Conservation (phyloP, 2,329 filamentous ascomycete genomes). For the Paraconiothyrium brasiliense region DNA sequence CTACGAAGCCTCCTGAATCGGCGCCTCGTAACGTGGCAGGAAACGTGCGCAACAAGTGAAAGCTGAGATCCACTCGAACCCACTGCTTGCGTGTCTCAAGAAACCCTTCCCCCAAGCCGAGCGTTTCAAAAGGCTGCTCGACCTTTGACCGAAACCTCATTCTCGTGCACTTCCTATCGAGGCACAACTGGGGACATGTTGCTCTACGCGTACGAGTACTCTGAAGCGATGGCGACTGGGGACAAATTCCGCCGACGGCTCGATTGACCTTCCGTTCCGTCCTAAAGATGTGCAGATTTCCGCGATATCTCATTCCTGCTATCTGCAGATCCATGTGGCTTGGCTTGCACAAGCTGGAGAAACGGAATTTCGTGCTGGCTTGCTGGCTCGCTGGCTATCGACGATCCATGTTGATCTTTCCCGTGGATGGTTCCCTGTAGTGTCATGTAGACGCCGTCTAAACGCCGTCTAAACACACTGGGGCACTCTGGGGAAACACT, state of each 20-base stretch:
- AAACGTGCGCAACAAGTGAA: neutral
- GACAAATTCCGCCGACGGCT: neutral
- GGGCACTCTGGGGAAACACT: neutral
- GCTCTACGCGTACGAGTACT: neutral
- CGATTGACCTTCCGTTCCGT: neutral
- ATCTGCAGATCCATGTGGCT: neutral
- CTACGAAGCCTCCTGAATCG: neutral
- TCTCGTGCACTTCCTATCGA: too few species aligned
- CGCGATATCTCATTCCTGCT: neutral
- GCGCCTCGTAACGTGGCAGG: constrained; percentile 5
- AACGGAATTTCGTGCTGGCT: neutral
- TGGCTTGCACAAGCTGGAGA: neutral
- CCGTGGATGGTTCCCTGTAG: neutral
- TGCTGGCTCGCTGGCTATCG: neutral
- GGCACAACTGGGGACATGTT: neutral
- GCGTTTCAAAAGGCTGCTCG: neutral
- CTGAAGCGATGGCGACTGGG: neutral
- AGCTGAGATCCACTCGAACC: neutral
- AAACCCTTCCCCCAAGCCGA: neutral
- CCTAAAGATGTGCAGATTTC: neutral
- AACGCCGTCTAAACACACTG: neutral
- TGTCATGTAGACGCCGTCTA: neutral
- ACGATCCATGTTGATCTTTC: constrained; percentile 13
- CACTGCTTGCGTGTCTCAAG: constrained; percentile 4
- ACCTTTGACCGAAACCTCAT: too few species aligned